phyloP scores from a whole-genome alignment of 2,329 filamentous ascomycete species.

The Aspergillus pseudoterreus region DNA sequence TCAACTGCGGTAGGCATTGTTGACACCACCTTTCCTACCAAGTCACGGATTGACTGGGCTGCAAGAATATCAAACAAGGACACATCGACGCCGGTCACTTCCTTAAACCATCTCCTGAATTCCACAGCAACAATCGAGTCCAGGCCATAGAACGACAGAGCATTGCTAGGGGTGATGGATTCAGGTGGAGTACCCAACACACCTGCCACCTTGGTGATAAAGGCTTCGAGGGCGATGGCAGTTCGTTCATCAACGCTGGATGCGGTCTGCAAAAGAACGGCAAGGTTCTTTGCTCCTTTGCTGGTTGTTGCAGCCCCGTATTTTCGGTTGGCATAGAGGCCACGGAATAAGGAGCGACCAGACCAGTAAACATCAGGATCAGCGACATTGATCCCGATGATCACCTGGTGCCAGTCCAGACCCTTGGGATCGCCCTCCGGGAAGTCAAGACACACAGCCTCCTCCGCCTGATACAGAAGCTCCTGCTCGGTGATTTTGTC shows the following conservation, averaged over 20 bases:
- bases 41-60: not conserved
- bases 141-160: constrained; percentile 15
- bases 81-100: constrained; percentile 15
- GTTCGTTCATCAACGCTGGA: not conserved
- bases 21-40: not conserved
- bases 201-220: not conserved
- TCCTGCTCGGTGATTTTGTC: not conserved
- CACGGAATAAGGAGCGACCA: not conserved
- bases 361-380: not conserved
- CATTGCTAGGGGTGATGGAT: not conserved
- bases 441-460: not conserved
- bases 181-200: not conserved
- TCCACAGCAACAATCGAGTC: constrained; percentile 26
- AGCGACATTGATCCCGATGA: not conserved
- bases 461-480: not conserved
- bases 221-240: not conserved
- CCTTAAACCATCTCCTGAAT: constrained; percentile 19
- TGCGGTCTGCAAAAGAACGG: not conserved
- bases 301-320: not conserved
- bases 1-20: not conserved
- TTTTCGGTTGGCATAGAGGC: not conserved
- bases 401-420: not conserved
- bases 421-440: not conserved
- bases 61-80: constrained; percentile 8
- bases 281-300: not conserved